Conservation (phyloP, 1,284 basidiomycete species). For the Puccinia hordei region DNA sequence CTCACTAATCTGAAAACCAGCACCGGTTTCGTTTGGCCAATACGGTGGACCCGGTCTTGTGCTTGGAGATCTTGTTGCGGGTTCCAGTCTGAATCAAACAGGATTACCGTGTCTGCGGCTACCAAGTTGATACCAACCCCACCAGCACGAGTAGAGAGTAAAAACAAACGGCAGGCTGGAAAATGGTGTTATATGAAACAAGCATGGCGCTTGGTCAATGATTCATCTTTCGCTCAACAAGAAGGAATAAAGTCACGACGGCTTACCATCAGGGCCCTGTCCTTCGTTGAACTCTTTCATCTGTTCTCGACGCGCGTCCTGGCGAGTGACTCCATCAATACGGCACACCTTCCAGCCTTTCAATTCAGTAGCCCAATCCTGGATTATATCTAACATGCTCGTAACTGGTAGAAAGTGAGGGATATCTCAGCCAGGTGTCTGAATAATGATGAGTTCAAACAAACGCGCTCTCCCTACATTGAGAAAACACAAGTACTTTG, state of each 20-base stretch:
- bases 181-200: not conserved
- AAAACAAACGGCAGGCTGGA: slow-evolving; percentile 70
- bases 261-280: slow-evolving; percentile 65
- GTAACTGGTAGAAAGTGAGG: slow-evolving; percentile 64
- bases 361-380: slow-evolving; percentile 82
- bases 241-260: not conserved
- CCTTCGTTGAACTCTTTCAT: slow-evolving; percentile 82
- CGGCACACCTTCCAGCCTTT: slow-evolving; percentile 81
- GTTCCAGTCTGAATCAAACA: slow-evolving; percentile 94
- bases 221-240: not conserved
- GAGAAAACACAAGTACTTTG: slow-evolving; percentile 88
- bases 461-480: slow-evolving; percentile 62
- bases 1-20: slow-evolving; percentile 80
- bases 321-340: slow-evolving; percentile 81
- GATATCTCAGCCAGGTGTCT: not conserved
- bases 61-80: slow-evolving; percentile 97
- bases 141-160: slow-evolving; percentile 88
- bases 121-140: slow-evolving; percentile 84
- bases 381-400: slow-evolving; percentile 91
- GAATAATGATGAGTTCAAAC: not conserved
- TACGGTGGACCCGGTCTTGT: slow-evolving; percentile 71
- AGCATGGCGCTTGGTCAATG: not conserved
- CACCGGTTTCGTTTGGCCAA: slow-evolving; percentile 51
- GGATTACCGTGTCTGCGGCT: slow-evolving; percentile 90
- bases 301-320: slow-evolving; percentile 76